A percentile compares a stretch with the other conserved stretches of the same genome.
phyloP scores from a whole-genome alignment of 2,329 filamentous ascomycete genomes.

The Fusarium gaditjirri region DNA sequence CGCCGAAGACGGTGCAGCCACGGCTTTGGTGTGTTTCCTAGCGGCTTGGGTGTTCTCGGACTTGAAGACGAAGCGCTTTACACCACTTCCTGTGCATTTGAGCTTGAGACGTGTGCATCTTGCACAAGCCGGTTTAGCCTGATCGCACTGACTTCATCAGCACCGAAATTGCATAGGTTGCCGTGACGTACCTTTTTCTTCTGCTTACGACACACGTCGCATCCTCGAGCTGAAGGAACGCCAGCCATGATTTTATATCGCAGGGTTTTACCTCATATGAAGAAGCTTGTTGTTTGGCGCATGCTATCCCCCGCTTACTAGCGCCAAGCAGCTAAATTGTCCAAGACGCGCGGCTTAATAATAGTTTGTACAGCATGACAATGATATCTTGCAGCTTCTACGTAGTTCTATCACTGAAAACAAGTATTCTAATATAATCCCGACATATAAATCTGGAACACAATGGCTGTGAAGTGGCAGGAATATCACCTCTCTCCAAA shows the following conservation, averaged over 20 bases:
- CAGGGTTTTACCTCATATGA: neutral
- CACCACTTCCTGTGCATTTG: neutral
- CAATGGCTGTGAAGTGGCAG: neutral
- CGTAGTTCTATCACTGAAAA: neutral
- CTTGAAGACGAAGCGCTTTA: constrained; percentile 17
- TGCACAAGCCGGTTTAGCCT: constrained; percentile 10
- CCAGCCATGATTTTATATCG: constrained; percentile 6
- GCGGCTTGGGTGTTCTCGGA: neutral
- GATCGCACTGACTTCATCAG: constrained; percentile 17
- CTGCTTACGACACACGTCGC: constrained; percentile 7
- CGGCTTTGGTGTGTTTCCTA: rapidly evolving
- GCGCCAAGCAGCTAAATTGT: neutral
- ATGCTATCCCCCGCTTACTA: neutral
- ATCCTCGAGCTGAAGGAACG: constrained; percentile 3
- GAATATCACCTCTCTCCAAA: neutral
- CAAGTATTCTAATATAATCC: neutral
- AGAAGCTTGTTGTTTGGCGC: neutral
- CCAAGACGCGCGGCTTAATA: constrained; percentile 6
- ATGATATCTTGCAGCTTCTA: rapidly evolving
- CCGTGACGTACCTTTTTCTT: constrained; percentile 9
- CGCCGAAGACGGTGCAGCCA: neutral
- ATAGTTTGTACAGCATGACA: neutral
- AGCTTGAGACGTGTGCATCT: constrained; percentile 7
- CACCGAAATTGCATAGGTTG: rapidly evolving
- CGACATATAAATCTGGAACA: neutral